Evolutionary conservation across 495 filamentous ascomycete genomes (phyloP).

Genomic region (Achaetomiella virescens): DNA sequence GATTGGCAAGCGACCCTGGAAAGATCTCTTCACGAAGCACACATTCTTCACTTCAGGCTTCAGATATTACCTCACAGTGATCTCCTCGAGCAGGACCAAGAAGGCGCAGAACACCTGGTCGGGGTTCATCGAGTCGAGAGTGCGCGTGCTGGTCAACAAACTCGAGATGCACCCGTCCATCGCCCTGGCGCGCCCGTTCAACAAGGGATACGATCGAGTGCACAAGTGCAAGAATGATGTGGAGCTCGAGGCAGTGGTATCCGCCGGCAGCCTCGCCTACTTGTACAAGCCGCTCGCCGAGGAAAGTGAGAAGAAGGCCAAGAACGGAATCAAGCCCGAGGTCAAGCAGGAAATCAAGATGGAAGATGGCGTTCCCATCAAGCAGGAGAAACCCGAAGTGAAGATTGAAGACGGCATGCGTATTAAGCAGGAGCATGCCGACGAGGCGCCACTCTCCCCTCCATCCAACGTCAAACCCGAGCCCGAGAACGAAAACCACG

Average conservation of each 20-base stretch:
- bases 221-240: constrained; percentile 67
- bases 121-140: constrained; percentile 86
- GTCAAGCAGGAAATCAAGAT: constrained; percentile 36
- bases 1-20: constrained; percentile 66
- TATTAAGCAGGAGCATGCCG: constrained; percentile 19
- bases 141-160: constrained; percentile 72
- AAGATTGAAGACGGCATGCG: constrained; percentile 15
- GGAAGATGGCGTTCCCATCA: constrained; percentile 26
- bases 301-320: constrained; percentile 38
- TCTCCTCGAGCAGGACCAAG: constrained; percentile 77
- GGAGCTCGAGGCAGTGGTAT: constrained; percentile 62
- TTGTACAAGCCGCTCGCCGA: constrained; percentile 48
- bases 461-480: constrained; percentile 14
- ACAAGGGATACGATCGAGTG: constrained; percentile 79
- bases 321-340: constrained; percentile 39
- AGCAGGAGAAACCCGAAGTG: constrained; percentile 34
- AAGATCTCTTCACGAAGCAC: constrained; percentile 79
- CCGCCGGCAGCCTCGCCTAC: constrained; percentile 64
- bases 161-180: constrained; percentile 71
- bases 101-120: constrained; percentile 84
- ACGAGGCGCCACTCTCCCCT: not conserved
- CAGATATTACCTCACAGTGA: constrained; percentile 88
- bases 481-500: constrained; percentile 1
- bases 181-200: constrained; percentile 82
- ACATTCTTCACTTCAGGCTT: constrained; percentile 88